These are phyloP conservation scores for Lachnellula willkommii DNA, from an alignment of 2,329 filamentous ascomycete species.

Conservation along the genomic window DNA sequence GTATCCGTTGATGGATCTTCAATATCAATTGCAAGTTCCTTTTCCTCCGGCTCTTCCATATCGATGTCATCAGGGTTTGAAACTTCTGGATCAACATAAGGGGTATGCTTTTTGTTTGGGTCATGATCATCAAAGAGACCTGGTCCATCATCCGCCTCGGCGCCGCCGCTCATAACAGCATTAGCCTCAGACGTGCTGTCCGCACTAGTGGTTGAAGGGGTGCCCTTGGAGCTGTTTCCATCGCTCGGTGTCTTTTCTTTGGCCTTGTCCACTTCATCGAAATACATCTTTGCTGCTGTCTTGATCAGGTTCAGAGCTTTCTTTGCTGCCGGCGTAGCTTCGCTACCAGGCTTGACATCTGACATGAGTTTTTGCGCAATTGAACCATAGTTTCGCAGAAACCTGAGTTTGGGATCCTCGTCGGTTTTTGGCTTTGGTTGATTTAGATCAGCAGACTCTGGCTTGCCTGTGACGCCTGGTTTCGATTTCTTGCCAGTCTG, in stretches of 20 bases:
- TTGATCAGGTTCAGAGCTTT: conserved; percentile 47
- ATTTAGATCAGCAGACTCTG: not conserved
- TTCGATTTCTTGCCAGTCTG: conserved; percentile 34
- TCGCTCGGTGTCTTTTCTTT: not conserved
- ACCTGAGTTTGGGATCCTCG: conserved; percentile 31
- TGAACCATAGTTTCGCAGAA: conserved; percentile 37
- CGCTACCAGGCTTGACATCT: conserved; percentile 35
- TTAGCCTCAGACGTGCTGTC: conserved; percentile 9
- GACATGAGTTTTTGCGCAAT: conserved; percentile 39
- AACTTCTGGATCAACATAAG: conserved; percentile 10
- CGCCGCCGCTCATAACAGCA: conserved; percentile 9
- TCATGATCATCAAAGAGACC: conserved; percentile 24
- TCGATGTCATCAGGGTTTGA: conserved; percentile 33
- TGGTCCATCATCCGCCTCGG: conserved; percentile 9
- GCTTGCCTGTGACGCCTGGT: conserved; percentile 5
- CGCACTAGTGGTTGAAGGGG: conserved; percentile 16
- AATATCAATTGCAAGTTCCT: conserved; percentile 22
- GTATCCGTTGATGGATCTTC: conserved; percentile 13
- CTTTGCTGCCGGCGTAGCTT: conserved; percentile 34
- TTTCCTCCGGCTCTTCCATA: conserved; percentile 27
- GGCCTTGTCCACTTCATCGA: conserved; percentile 25
- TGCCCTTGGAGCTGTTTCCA: conserved; percentile 18
- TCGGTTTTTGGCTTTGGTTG: conserved; percentile 17
- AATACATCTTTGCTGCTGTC: conserved; percentile 46
- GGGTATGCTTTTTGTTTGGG: conserved; percentile 11